Conservation (phyloP, 2,329 filamentous ascomycete species). For the Aspergillus uvarum region DNA sequence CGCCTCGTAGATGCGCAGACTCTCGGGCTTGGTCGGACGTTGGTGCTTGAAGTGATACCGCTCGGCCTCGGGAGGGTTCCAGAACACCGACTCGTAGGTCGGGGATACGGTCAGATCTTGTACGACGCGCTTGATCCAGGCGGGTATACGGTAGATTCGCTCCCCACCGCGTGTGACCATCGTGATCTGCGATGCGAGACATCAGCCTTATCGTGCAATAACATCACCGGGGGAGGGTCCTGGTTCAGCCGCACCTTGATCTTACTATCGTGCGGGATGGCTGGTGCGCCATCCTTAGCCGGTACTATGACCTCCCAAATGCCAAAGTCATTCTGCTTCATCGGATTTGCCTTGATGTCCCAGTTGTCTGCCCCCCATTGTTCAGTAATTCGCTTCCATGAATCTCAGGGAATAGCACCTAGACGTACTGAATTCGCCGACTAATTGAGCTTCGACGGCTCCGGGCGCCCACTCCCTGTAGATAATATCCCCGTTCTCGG, state of each 20-base stretch:
- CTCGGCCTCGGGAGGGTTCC: conserved; percentile 80
- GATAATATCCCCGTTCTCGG: conserved; percentile 76
- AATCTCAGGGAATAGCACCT: not conserved
- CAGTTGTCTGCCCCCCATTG: conserved; percentile 65
- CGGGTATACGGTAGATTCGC: conserved; percentile 81
- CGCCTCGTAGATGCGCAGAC: conserved; percentile 95
- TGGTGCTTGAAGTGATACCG: conserved; percentile 81
- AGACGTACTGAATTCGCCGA: conserved; percentile 86
- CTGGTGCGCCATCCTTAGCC: conserved; percentile 69
- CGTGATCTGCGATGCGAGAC: conserved; percentile 62
- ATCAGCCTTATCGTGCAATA: not conserved
- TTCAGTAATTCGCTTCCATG: conserved; percentile 27
- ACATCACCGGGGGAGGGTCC: not conserved
- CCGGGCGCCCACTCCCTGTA: conserved; percentile 98
- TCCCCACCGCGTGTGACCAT: conserved; percentile 77
- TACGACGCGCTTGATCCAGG: conserved; percentile 97
- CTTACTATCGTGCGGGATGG: conserved; percentile 91
- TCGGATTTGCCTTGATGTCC: conserved; percentile 78
- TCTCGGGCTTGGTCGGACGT: conserved; percentile 77
- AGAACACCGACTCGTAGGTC: conserved; percentile 92
- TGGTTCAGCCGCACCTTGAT: conserved; percentile 68
- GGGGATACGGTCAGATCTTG: conserved; percentile 88
- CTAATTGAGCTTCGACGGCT: conserved; percentile 77
- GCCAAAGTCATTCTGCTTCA: conserved; percentile 82
- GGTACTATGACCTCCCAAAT: conserved; percentile 82